Base-by-base conservation (phyloP, 352 stramenopile genomes). In the Phytopythium boreale region DNA sequence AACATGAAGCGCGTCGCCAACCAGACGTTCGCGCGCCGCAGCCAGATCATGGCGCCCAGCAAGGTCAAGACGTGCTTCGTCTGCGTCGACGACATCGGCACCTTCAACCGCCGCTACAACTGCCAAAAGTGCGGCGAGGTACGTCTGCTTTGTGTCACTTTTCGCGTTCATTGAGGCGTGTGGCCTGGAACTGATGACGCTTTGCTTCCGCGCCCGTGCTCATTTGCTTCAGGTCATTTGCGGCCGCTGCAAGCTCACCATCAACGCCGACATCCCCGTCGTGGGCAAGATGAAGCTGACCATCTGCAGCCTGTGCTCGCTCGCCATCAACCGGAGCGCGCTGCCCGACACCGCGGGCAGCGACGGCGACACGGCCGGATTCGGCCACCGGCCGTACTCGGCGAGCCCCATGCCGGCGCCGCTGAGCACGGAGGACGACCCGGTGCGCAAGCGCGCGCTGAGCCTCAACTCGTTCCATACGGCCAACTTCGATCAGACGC, bases 201-300 rank as follows among this genome's bases (percentile, higher is more conserved):
- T 49, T 11, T 29, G n/a, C n/a, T n/a, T n/a, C n/a, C n/a, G n/a
- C n/a, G n/a, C n/a, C n/a, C n/a, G n/a, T n/a, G n/a, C 17, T 27
- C 20, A 4, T 36, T 11, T 19, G 7, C 6, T 68, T 51, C 27
- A 84, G 76, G 76, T 89, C 63, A 87, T 93, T 59, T 93, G 84
- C 56, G 63, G 79, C 2, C 75, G 77, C 24, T 93, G 84, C 67
- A 91, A 92, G 62, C 59, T 88, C 31, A 86, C 70, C 26, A 89
- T 93, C 67, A 80, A 84, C 59, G 84, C 84, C n/a, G 82, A 93
- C 27, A 90, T 93, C 50, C 82, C 84, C 20, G 83, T 93, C 22
- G 84, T 91, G 20, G 84, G 84, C 56, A 89, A 85, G 69, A 91
- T 93, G 84, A 93, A 93, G 71, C 78, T 93, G 36, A 93, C 84